Evolutionary conservation across 176 grass and related monocot genomes (phyloP).

Genomic region (Echinochloa phyllopogon): DNA sequence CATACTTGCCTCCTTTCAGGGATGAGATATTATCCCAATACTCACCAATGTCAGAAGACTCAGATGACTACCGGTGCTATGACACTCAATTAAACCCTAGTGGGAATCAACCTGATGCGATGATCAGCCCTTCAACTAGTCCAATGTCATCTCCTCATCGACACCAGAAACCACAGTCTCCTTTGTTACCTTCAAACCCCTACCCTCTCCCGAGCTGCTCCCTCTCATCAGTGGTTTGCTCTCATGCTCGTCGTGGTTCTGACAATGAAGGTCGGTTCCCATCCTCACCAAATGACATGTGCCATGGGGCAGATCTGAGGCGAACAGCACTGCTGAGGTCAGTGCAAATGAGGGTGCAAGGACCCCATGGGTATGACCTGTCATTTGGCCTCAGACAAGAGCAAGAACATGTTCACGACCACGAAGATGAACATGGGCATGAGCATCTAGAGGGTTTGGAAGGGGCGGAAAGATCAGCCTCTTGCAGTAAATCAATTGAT

Average conservation of each 20-base stretch:
- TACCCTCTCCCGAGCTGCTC: slow-evolving; percentile 67
- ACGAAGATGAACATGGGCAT: slow-evolving; percentile 51
- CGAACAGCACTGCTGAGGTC: slow-evolving; percentile 76
- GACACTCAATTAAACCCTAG: slow-evolving; percentile 64
- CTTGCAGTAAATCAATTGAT: slow-evolving; percentile 63
- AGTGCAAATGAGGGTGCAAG: slow-evolving; percentile 93
- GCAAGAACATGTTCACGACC: slow-evolving; percentile 55
- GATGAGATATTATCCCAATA: slow-evolving; percentile 86
- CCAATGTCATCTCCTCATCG: slow-evolving; percentile 76
- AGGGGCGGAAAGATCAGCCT: slow-evolving; percentile 35
- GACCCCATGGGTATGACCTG: slow-evolving; percentile 54
- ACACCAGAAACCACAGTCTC: slow-evolving; percentile 56
- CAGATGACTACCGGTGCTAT: slow-evolving; percentile 74
- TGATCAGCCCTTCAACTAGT: slow-evolving; percentile 67
- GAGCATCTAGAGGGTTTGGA: slow-evolving; percentile 59
- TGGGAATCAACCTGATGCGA: slow-evolving; percentile 52
- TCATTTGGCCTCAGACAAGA: slow-evolving; percentile 61
- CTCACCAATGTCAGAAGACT: slow-evolving; percentile 98
- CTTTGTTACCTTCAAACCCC: slow-evolving; percentile 38
- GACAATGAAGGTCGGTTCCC: slow-evolving; percentile 91
- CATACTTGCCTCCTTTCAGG: slow-evolving; percentile 54
- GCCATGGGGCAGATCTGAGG: slow-evolving; percentile 77
- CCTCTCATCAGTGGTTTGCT: slow-evolving; percentile 67
- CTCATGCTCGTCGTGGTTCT: slow-evolving; percentile 67
- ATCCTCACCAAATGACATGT: slow-evolving; percentile 92